A percentile compares a stretch with the other conserved stretches of the same genome.
Evolutionary conservation across 176 grass and related monocot species (phyloP).

Genomic region (Bolboschoenus planiculmis): DNA sequence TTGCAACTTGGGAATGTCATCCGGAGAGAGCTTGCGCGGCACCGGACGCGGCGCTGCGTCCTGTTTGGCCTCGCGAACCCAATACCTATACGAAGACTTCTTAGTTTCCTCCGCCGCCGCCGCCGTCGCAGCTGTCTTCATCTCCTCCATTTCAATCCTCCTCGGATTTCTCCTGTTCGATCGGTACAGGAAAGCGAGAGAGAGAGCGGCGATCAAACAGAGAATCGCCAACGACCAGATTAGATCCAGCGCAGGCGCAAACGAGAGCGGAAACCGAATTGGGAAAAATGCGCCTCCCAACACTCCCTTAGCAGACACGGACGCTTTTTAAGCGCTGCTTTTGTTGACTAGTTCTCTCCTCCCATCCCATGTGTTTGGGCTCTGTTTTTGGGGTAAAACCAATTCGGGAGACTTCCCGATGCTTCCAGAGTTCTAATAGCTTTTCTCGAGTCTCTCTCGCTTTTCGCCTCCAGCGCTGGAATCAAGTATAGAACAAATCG

Average conservation of each 20-base stretch:
- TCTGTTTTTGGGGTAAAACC: neutral
- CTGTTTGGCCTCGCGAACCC: slow-evolving; percentile 54
- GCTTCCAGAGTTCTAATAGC: neutral
- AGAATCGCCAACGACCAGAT: slow-evolving; percentile 2
- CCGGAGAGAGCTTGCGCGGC: slow-evolving; percentile 56
- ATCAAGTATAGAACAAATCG: no score
- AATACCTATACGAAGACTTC: slow-evolving; percentile 79
- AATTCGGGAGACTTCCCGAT: neutral
- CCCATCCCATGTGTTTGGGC: neutral
- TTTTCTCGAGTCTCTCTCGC: neutral
- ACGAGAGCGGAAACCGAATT: neutral
- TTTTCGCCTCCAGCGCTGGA: neutral
- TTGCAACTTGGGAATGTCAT: slow-evolving; percentile 28
- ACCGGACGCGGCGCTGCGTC: slow-evolving; percentile 63
- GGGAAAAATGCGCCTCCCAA: neutral
- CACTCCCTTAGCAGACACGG: neutral
- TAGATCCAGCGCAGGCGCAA: slow-evolving; percentile 16
- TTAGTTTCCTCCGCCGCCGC: slow-evolving; percentile 25
- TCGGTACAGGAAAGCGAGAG: slow-evolving; percentile 3
- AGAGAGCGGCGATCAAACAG: neutral
- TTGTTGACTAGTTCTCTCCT: neutral
- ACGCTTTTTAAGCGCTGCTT: neutral
- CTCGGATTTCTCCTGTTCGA: neutral
- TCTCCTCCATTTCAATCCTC: slow-evolving; percentile 43
- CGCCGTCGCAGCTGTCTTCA: neutral